Evolutionary conservation across 148 eudicot genomes (phyloP).

Genomic region (Spergularia bocconei): DNA sequence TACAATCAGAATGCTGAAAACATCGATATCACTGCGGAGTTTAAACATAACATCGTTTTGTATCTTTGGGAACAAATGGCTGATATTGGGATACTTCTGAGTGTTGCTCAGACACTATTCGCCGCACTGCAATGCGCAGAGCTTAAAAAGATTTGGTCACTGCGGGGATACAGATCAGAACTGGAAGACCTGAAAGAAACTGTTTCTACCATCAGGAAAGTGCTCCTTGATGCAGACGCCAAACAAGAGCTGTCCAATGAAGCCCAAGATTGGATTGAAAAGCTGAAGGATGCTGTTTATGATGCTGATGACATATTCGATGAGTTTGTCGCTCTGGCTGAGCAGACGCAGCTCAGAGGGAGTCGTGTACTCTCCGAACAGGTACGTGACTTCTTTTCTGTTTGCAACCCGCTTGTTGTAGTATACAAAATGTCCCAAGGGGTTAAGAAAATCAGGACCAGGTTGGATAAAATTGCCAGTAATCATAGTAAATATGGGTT

Average conservation of each 20-base stretch:
- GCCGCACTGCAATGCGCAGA: background rate
- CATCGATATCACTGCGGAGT: too few species aligned
- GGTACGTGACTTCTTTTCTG: slow-evolving; percentile 22
- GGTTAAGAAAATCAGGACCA: slow-evolving; percentile 2
- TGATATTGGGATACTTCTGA: background rate
- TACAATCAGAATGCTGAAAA: too few species aligned
- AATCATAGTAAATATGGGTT: slow-evolving; percentile 1
- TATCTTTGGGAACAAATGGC: background rate
- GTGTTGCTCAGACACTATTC: slow-evolving; percentile 10
- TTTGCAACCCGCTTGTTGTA: background rate
- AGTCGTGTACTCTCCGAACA: background rate
- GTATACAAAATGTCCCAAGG: background rate
- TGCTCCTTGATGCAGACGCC: slow-evolving; percentile 27
- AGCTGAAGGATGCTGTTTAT: slow-evolving; percentile 27
- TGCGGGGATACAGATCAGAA: slow-evolving; percentile 16
- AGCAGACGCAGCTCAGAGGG: background rate
- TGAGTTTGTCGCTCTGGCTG: slow-evolving; percentile 9
- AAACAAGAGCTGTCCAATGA: slow-evolving; percentile 9
- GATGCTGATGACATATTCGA: slow-evolving; percentile 28
- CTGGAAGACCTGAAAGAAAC: slow-evolving; percentile 23
- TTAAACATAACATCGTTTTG: too few species aligned
- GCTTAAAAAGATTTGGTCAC: slow-evolving; percentile 8
- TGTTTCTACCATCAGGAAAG: slow-evolving; percentile 17
- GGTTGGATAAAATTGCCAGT: slow-evolving; percentile 9
- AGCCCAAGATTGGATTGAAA: slow-evolving; percentile 18